Percentiles rank a stretch among this genome's conserved stretches.
phyloP scores from a whole-genome alignment of 2,329 filamentous ascomycete species.

The Penicillium sp. region DNA sequence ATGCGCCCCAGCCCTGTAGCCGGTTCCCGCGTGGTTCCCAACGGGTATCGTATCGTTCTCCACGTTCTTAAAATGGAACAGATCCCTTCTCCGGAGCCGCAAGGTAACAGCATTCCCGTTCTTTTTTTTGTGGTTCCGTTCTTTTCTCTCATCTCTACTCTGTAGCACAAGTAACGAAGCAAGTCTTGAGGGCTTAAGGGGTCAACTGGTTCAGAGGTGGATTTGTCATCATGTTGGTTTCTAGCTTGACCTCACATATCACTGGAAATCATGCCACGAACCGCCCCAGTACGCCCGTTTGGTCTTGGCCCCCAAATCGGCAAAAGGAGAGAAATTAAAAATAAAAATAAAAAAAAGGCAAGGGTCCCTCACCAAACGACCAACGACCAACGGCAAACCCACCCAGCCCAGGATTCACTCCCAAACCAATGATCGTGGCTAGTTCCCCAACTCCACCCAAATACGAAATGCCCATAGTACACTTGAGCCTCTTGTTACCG shows the following conservation, averaged over 20 bases:
- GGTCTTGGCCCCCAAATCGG: not conserved
- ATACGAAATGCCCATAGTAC: constrained; percentile 1
- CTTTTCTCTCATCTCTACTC: not conserved
- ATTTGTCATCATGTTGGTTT: not conserved
- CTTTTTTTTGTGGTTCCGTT: not conserved
- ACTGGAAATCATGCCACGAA: constrained; percentile 3
- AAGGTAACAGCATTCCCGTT: not conserved
- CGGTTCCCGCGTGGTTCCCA: constrained; percentile 1
- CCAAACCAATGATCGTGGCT: not conserved
- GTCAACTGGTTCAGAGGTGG: too few relatives aligned
- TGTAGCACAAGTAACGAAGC: too few relatives aligned
- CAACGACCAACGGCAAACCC: not conserved
- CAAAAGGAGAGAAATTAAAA: not conserved
- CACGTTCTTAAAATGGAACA: constrained; percentile 13
- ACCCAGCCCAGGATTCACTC: not conserved
- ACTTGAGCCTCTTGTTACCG: constrained; percentile 6
- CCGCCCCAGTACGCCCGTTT: not conserved
- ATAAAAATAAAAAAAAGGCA: not conserved
- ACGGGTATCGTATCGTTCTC: constrained; percentile 7
- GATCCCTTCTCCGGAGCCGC: constrained; percentile 5
- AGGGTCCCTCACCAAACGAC: not conserved
- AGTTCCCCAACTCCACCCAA: not conserved
- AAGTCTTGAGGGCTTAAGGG: too few relatives aligned
- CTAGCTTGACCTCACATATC: not conserved
- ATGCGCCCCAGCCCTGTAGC: not conserved